phyloP scores from a whole-genome alignment of 202 grass and related monocot genomes.

The Hordeum pubiflorum region DNA sequence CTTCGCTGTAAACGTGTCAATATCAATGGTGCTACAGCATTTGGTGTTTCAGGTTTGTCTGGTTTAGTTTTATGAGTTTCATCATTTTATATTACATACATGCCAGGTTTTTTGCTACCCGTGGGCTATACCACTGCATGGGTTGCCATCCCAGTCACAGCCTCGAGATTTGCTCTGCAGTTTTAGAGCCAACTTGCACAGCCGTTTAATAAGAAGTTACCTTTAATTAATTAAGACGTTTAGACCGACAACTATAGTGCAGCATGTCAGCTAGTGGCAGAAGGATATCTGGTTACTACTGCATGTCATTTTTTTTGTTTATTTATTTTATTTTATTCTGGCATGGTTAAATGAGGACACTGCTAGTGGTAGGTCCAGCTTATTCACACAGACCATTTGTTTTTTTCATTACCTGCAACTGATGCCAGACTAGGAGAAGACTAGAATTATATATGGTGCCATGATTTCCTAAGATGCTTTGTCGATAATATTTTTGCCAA shows the following conservation, averaged over 20 bases:
- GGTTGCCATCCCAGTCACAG: neutral
- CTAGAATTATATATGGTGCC: neutral
- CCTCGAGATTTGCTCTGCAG: neutral
- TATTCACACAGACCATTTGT: neutral
- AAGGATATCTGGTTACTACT: neutral
- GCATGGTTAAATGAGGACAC: neutral
- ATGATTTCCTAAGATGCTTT: neutral
- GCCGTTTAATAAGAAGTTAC: neutral
- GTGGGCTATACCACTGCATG: neutral
- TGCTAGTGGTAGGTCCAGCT: neutral
- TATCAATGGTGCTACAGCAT: constrained; percentile 74
- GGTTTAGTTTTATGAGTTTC: constrained; percentile 4
- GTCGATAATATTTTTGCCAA: neutral
- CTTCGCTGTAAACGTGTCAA: constrained; percentile 56
- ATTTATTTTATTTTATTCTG: neutral
- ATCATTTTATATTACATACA: neutral
- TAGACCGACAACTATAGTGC: neutral
- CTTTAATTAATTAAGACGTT: neutral
- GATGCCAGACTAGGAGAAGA: neutral
- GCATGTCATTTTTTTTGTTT: neutral
- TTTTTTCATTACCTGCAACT: neutral
- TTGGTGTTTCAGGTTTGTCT: constrained; percentile 76
- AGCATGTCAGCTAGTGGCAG: neutral
- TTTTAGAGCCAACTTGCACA: neutral
- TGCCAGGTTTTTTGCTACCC: neutral